phyloP scores from a whole-genome alignment of 2,329 filamentous ascomycete species.

The Peltaster fructicola region DNA sequence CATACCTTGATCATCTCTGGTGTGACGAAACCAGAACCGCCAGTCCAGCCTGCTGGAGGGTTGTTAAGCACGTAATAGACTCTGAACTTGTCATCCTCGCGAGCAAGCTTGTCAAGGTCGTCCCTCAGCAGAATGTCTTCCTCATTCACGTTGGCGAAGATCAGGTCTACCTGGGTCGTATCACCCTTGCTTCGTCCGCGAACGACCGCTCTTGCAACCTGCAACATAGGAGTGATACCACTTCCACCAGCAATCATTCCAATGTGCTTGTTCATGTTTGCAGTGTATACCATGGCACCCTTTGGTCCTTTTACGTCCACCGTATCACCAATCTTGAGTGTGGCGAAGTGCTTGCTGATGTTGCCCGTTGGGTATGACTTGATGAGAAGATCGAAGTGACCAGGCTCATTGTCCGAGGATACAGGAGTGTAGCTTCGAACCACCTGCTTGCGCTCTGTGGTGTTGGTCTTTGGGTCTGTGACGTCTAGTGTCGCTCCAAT shows the following conservation, averaged over 20 bases:
- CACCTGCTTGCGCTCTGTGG: slow-evolving; percentile 62
- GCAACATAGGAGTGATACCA: slow-evolving; percentile 96
- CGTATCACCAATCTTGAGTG: slow-evolving; percentile 62
- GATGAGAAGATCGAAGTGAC: slow-evolving; percentile 90
- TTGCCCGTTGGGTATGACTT: slow-evolving; percentile 97
- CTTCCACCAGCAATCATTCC: slow-evolving; percentile 98
- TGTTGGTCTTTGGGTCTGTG: slow-evolving; percentile 38
- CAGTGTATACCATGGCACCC: slow-evolving; percentile 92
- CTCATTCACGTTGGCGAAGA: slow-evolving; percentile 89
- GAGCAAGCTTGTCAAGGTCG: slow-evolving; percentile 64
- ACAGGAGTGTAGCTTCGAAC: slow-evolving; percentile 87
- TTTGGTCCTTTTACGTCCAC: slow-evolving; percentile 91
- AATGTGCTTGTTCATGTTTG: slow-evolving; percentile 91
- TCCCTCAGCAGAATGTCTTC: slow-evolving; percentile 90
- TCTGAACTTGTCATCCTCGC: slow-evolving; percentile 63
- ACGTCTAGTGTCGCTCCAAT: slow-evolving; percentile 71
- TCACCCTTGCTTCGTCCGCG: slow-evolving; percentile 32
- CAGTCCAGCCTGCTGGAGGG: slow-evolving; percentile 78
- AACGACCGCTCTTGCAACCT: slow-evolving; percentile 75
- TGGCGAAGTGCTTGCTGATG: slow-evolving; percentile 85
- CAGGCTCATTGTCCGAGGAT: slow-evolving; percentile 72
- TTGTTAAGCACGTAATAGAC: slow-evolving; percentile 95
- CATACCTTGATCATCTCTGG: slow-evolving; percentile 74
- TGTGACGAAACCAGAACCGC: slow-evolving; percentile 88
- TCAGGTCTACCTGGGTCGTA: slow-evolving; percentile 76